Conservation (phyloP, 495 filamentous ascomycete species). For the Penicillium mononematosum region DNA sequence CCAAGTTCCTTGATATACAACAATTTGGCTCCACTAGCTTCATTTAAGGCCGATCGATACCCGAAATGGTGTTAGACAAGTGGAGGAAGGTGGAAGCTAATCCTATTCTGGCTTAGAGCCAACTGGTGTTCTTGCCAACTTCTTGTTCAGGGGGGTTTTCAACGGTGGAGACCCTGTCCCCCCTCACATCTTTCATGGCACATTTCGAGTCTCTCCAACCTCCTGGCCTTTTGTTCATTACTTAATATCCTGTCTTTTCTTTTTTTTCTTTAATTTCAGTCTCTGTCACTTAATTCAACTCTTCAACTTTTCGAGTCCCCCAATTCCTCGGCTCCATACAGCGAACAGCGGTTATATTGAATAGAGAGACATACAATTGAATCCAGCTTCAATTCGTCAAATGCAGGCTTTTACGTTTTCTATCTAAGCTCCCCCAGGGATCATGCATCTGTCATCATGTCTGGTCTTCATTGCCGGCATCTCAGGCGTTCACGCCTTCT, state of each 20-base stretch:
- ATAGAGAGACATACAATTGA: neutral
- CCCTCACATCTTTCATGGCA: conserved; percentile 17
- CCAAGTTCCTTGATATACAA: neutral
- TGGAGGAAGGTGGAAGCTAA: neutral
- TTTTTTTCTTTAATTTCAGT: conserved; percentile 3
- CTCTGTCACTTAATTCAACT: conserved; percentile 15
- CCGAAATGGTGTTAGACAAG: conserved; percentile 8
- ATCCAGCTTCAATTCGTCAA: conserved; percentile 8
- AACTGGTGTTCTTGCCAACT: conserved; percentile 1
- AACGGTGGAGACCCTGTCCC: conserved; percentile 11
- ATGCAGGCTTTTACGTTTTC: conserved; percentile 18
- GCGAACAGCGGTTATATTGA: neutral
- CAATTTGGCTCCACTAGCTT: conserved; percentile 8
- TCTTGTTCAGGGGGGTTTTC: conserved; percentile 22
- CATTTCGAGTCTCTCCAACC: conserved; percentile 19
- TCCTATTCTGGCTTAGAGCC: neutral
- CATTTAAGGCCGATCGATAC: conserved; percentile 15
- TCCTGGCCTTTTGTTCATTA: conserved; percentile 17
- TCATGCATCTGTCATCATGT: conserved; percentile 40
- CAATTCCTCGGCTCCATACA: neutral
- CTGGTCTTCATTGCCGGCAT: conserved; percentile 28
- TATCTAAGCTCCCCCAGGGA: conserved; percentile 28
- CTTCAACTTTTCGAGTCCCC: neutral
- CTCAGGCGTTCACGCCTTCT: conserved; percentile 35
- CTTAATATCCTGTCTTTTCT: conserved; percentile 7